These are phyloP conservation scores for Plantago rigida DNA, from an alignment of 305 asterid genomes.

Conservation along the genomic window DNA sequence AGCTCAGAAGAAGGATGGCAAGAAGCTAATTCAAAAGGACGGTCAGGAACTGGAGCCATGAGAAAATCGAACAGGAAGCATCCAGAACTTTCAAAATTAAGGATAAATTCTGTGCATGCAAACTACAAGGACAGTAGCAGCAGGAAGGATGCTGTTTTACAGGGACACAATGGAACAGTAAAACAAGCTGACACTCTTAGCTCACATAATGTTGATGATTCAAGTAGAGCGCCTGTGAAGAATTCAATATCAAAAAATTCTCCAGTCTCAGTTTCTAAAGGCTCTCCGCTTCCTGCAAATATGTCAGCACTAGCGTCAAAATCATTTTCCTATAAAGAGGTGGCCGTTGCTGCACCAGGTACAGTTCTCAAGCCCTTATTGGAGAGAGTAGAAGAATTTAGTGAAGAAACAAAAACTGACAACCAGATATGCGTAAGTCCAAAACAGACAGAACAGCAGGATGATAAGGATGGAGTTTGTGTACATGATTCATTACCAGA, in stretches of 20 bases:
- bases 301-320: slow-evolving; percentile 76
- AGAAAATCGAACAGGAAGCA: slow-evolving; percentile 58
- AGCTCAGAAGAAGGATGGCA: slow-evolving; percentile 92
- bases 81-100: slow-evolving; percentile 67
- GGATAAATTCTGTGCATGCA: slow-evolving; percentile 41
- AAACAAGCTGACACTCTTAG: slow-evolving; percentile 43
- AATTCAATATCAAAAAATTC: slow-evolving; percentile 37
- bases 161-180: slow-evolving; percentile 43
- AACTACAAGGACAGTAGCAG: slow-evolving; percentile 40
- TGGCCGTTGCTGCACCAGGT: slow-evolving; percentile 94
- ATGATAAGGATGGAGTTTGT: slow-evolving; percentile 32
- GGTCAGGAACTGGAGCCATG: slow-evolving; percentile 50
- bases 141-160: slow-evolving; percentile 51
- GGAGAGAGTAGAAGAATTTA: slow-evolving; percentile 79
- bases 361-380: slow-evolving; percentile 87
- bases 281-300: slow-evolving; percentile 44
- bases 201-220: slow-evolving; percentile 36
- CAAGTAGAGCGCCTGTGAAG: slow-evolving; percentile 42
- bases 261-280: slow-evolving; percentile 39
- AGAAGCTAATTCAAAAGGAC: slow-evolving; percentile 80
- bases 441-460: slow-evolving; percentile 49
- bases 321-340: slow-evolving; percentile 90
- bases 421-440: slow-evolving; percentile 48
- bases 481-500: slow-evolving; percentile 38
- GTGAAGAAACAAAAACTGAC: slow-evolving; percentile 58